Base-by-base conservation (phyloP, 192 early-diverging fungal genomes). In the Umbelopsis isabellina region DNA sequence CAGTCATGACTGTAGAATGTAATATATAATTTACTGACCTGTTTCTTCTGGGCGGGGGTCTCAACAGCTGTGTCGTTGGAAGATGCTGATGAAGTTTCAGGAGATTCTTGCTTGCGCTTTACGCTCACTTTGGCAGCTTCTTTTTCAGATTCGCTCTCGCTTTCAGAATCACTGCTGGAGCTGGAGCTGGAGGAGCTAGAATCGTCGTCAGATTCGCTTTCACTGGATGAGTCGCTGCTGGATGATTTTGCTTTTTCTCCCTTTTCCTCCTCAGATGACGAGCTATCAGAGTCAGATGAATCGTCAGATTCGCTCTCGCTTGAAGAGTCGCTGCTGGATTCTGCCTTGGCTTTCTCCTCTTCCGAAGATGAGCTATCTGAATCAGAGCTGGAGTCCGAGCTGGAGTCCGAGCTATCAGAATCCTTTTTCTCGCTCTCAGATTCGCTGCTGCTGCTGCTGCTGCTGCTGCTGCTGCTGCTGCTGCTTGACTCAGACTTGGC, bases 301-400 rank as follows among this genome's bases (percentile, higher is more conserved):
- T 80, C 80, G n/a, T 72, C 77, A 15, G 81, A 80, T 20, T 75
- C 72, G 21, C 72, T 70, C 7, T 75, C 72, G 27, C 72, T 70
- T 30, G 75, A 75, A n/a, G 75, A 79, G 11, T 71, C 72, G 18
- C 50, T 67, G 23, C 71, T 66, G 11, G 76, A 79, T 44, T 76
- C 69, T n/a, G 78, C 71, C 51, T 82, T 78, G n/a, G 72, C 66
- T 16, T 84, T 65, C 11, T 67, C 72, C 22, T 72, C 77, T 46
- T 68, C 70, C 5, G 79, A 80, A 5, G 65, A 58, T n/a, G 77
- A 78, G 22, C 48, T 53, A 44, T 46, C 44, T 30, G 49, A 53
- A 1, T 77, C 75, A 25, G 55, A 65, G 23, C 68, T 66, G 2
- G 76, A 80, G 35, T 65, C 64, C 53, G 55, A 65, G 23, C 68